These are phyloP conservation scores for Acer negundo DNA, from an alignment of 345 rosid genomes.

Conservation along the genomic window DNA sequence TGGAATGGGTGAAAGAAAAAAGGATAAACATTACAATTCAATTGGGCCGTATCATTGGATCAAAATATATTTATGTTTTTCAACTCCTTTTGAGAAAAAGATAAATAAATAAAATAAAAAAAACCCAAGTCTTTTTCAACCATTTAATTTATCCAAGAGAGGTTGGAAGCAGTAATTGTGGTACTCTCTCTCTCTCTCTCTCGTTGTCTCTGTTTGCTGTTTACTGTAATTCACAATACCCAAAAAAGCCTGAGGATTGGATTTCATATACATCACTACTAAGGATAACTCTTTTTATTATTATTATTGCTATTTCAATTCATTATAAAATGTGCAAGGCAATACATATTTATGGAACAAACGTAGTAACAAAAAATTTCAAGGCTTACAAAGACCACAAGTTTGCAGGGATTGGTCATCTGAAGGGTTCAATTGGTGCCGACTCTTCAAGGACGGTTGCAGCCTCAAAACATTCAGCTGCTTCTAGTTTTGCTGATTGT, in stretches of 20 bases:
- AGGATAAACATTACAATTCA: no score
- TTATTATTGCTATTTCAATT: neutral
- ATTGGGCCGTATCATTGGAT: no score
- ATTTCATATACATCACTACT: neutral
- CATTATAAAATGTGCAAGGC: neutral
- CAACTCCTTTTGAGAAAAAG: no score
- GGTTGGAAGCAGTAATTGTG: no score
- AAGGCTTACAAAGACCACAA: neutral
- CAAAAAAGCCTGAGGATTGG: neutral
- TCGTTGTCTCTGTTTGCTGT: neutral
- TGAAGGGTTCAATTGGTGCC: constrained; percentile 76
- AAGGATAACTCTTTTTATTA: neutral
- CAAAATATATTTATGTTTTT: no score
- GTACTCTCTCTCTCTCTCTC: no score
- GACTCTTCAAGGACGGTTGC: constrained; percentile 65
- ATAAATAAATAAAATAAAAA: no score
- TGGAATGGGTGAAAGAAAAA: no score
- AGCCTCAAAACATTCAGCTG: constrained; percentile 65
- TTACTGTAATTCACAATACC: neutral
- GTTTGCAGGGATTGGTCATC: constrained; percentile 35
- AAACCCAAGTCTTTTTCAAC: no score
- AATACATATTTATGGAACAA: neutral
- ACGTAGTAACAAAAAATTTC: neutral
- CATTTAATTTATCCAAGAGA: no score
- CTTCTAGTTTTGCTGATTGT: constrained; percentile 47